Base-by-base conservation (phyloP, 305 asterid species). In the Rubia balearica region DNA sequence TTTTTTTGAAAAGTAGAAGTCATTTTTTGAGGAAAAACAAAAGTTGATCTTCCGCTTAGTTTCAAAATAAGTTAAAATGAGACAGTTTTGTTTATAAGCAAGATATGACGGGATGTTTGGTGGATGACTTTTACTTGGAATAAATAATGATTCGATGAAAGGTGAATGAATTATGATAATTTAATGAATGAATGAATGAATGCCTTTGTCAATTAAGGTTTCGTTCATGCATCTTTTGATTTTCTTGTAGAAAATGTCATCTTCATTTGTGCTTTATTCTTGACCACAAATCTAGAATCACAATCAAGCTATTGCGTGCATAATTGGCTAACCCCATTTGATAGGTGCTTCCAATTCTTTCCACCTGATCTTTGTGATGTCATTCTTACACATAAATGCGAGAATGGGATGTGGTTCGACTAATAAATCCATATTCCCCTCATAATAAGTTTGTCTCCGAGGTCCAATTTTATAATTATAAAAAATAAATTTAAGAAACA, bases 61-160 rank as follows among this genome's bases (percentile, higher is more conserved):
- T n/a, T n/a, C n/a, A n/a, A n/a, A n/a, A n/a, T n/a, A n/a, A n/a
- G n/a, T n/a, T n/a, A n/a, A n/a, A n/a, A n/a, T n/a, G n/a, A n/a
- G n/a, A n/a, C n/a, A n/a, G n/a, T n/a, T n/a, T n/a, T n/a, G n/a
- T n/a, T n/a, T n/a, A n/a, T n/a, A n/a, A n/a, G n/a, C n/a, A n/a
- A n/a, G n/a, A n/a, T n/a, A n/a, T n/a, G n/a, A n/a, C n/a, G 33
- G 33, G 36, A 27, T 30, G 57, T 41, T 67, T 22, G 70, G 36
- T 62, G 62, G 65, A 30, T 16, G 42, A 71, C 59, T 48, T 59
- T 49, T 63, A 60, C 64, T 64, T 41, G 57, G 41, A 24, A 24
- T 24, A 24, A 57, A 12, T 71, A 56, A 62, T n/a, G 60, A n/a
- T 42, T 45, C 48, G 27, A 55, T 8, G n/a, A 10, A 55, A 17